Evolutionary conservation across 1,139 yeast genomes (phyloP).

Genomic region (Geotrichum klebahnii): DNA sequence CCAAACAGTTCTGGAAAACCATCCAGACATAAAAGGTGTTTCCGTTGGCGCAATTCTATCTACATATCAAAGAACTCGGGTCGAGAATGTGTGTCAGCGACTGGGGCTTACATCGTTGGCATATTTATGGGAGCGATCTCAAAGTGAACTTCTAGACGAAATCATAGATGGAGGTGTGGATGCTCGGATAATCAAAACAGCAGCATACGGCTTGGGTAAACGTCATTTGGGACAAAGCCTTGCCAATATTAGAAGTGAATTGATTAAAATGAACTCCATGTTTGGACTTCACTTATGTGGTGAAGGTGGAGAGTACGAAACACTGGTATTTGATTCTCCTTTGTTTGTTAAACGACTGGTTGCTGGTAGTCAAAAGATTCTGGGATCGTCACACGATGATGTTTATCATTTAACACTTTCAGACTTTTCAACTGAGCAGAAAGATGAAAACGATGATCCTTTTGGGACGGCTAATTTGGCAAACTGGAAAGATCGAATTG

Average conservation of each 20-base stretch:
- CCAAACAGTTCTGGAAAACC: constrained; percentile 44
- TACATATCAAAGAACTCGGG: constrained; percentile 87
- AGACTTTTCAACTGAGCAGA: constrained; percentile 41
- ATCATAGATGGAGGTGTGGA: constrained; percentile 72
- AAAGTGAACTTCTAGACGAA: constrained; percentile 70
- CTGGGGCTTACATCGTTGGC: constrained; percentile 66
- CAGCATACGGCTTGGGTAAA: constrained; percentile 75
- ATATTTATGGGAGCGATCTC: constrained; percentile 86
- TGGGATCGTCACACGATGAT: constrained; percentile 51
- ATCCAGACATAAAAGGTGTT: constrained; percentile 78
- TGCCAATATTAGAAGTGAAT: constrained; percentile 55
- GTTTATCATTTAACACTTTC: constrained; percentile 58
- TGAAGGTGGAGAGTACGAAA: constrained; percentile 97
- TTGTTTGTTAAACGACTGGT: constrained; percentile 59
- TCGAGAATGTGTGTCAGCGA: constrained; percentile 80
- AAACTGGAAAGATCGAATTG: constrained; percentile 34
- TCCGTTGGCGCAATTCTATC: constrained; percentile 95
- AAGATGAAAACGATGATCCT: constrained; percentile 32
- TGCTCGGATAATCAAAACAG: constrained; percentile 86
- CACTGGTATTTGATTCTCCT: constrained; percentile 85
- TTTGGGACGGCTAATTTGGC: constrained; percentile 24
- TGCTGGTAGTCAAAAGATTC: constrained; percentile 44
- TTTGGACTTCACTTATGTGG: constrained; percentile 94
- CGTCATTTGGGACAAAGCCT: constrained; percentile 66
- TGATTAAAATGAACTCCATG: constrained; percentile 54